Evolutionary conservation across 1,284 basidiomycete genomes (phyloP).

Genomic region (Cutaneotrichosporon sp.): DNA sequence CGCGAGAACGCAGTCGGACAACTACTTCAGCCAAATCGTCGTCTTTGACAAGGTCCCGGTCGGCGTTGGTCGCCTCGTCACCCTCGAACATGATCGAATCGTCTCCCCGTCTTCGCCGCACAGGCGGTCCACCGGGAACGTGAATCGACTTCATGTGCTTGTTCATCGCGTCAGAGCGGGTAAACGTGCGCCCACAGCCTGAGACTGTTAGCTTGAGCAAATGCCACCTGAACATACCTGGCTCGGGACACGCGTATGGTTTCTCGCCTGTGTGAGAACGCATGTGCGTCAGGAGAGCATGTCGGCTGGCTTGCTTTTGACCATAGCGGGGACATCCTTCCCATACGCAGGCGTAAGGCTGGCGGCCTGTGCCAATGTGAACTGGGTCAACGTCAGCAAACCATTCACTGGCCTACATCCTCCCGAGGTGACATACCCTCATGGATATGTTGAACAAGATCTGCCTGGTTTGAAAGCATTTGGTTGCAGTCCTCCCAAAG

Average conservation of each 20-base stretch:
- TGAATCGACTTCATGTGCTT: slow-evolving; percentile 37
- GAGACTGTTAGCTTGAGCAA: slow-evolving; percentile 29
- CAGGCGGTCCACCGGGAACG: slow-evolving; percentile 6
- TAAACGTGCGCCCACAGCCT: slow-evolving; percentile 92
- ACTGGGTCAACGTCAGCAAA: slow-evolving; percentile 13
- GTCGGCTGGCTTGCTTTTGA: slow-evolving; percentile 33
- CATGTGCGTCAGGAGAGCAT: slow-evolving; percentile 58
- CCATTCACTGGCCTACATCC: not conserved
- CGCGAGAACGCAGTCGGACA: slow-evolving; percentile 10
- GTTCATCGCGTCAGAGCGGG: slow-evolving; percentile 88
- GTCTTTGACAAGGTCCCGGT: slow-evolving; percentile 18
- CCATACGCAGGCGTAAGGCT: slow-evolving; percentile 35
- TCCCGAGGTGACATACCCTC: slow-evolving; percentile 20
- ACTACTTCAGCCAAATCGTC: slow-evolving; percentile 19
- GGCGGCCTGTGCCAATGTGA: slow-evolving; percentile 27
- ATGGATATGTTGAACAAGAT: slow-evolving; percentile 31
- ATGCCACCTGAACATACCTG: slow-evolving; percentile 22
- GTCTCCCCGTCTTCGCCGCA: slow-evolving; percentile 1
- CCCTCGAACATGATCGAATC: slow-evolving; percentile 4
- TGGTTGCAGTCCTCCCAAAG: slow-evolving; percentile 31
- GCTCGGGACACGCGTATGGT: slow-evolving; percentile 80
- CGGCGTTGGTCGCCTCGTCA: slow-evolving; percentile 14
- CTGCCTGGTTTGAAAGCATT: slow-evolving; percentile 17
- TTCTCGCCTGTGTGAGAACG: slow-evolving; percentile 96
- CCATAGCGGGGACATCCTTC: slow-evolving; percentile 29